A percentile compares a stretch with the other conserved stretches of the same genome.
phyloP scores from a whole-genome alignment of 164 flowering plant genomes.

The Tetracentron sinense region DNA sequence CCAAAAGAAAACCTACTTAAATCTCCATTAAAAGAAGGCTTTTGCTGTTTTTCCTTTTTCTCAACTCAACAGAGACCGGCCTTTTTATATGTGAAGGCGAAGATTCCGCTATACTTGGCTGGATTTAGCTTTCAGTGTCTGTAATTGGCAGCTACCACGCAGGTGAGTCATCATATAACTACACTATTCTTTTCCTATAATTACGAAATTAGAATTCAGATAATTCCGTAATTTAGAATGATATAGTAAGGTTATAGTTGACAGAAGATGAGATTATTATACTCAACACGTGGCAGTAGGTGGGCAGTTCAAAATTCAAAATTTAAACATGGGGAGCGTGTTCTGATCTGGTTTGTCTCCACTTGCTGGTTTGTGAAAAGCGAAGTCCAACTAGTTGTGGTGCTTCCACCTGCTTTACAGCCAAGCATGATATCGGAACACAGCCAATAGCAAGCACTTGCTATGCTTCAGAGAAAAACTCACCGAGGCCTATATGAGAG shows the following conservation, averaged over 20 bases:
- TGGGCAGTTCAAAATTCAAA: not conserved
- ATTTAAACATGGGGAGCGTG: not conserved
- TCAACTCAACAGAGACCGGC: not conserved
- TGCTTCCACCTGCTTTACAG: too few species aligned
- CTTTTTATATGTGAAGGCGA: constrained; percentile 1
- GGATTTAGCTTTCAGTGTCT: not conserved
- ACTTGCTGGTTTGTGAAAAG: too few species aligned
- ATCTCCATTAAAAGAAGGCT: not conserved
- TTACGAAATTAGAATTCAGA: not conserved
- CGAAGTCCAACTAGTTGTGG: too few species aligned
- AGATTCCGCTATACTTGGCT: constrained; percentile 19
- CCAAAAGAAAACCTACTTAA: constrained; percentile 1
- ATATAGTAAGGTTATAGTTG: not conserved
- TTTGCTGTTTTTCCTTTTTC: not conserved
- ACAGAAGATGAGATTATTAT: too few species aligned
- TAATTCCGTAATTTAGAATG: not conserved
- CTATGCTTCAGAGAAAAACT: too few species aligned
- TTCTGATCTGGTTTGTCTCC: not conserved
- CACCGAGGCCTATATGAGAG: too few species aligned
- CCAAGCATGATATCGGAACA: too few species aligned
- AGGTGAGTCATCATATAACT: not conserved
- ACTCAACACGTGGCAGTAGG: not conserved
- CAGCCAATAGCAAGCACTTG: too few species aligned
- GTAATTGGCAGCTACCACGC: not conserved
- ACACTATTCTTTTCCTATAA: not conserved